Conservation (phyloP, 495 filamentous ascomycete genomes). For the Staphylotrichum tortipilum region DNA sequence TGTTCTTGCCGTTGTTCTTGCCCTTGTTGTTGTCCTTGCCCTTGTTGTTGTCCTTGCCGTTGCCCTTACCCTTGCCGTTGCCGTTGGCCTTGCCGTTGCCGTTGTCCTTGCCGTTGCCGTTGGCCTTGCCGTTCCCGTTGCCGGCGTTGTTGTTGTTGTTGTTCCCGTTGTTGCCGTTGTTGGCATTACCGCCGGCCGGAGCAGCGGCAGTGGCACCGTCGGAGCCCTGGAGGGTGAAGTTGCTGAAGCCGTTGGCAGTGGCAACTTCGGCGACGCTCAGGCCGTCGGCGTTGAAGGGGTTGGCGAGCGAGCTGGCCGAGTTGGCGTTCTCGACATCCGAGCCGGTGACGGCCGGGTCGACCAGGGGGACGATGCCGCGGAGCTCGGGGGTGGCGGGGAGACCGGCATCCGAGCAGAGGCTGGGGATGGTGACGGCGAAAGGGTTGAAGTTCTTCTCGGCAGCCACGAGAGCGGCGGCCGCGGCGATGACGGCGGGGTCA, state of each 20-base stretch:
- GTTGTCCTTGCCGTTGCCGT: background rate
- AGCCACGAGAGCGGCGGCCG: slow-evolving; percentile 48
- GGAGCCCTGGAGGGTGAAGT: slow-evolving; percentile 42
- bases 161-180: background rate
- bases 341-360: slow-evolving; percentile 49
- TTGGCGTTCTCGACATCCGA: slow-evolving; percentile 47
- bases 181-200: slow-evolving; percentile 4
- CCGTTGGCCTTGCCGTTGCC: background rate
- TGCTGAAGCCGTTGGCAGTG: slow-evolving; percentile 44
- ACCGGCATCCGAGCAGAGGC: slow-evolving; percentile 47
- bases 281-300: slow-evolving; percentile 45
- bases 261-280: slow-evolving; percentile 49
- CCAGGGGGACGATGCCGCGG: slow-evolving; percentile 50
- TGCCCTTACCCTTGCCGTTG: background rate
- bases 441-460: slow-evolving; percentile 66
- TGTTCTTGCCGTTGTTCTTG: slow-evolving; percentile 10
- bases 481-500: slow-evolving; percentile 44
- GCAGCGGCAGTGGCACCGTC: slow-evolving; percentile 20
- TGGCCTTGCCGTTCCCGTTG: background rate
- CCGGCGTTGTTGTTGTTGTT: background rate
- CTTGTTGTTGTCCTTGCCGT: background rate
- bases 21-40: slow-evolving; percentile 4
- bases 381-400: slow-evolving; percentile 50
- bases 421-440: slow-evolving; percentile 45
- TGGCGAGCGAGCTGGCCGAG: slow-evolving; percentile 37